These are phyloP conservation scores for Pseudopyricularia cyperi DNA, from an alignment of 2,329 filamentous ascomycete species.

Conservation along the genomic window DNA sequence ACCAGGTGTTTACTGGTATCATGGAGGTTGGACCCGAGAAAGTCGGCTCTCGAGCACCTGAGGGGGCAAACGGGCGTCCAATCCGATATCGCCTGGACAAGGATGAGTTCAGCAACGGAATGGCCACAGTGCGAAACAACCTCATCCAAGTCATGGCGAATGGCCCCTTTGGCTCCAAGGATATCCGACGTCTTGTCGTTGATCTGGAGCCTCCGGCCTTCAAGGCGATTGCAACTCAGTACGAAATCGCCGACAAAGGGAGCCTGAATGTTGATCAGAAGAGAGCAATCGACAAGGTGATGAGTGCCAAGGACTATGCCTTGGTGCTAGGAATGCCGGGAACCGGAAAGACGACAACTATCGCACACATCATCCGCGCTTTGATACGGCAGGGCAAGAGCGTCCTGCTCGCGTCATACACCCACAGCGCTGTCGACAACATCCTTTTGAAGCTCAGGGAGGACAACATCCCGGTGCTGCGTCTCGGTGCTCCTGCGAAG, in stretches of 20 bases:
- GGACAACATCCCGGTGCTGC: conserved; percentile 60
- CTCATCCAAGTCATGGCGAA: conserved; percentile 85
- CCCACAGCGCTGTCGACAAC: conserved; percentile 95
- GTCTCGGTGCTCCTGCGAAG: conserved; percentile 76
- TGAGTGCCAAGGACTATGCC: conserved; percentile 90
- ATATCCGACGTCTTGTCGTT: conserved; percentile 69
- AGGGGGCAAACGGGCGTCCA: conserved; percentile 31
- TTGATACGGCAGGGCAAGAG: conserved; percentile 83
- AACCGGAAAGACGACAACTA: conserved; percentile 96
- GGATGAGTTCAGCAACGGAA: conserved; percentile 96
- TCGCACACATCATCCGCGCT: conserved; percentile 90
- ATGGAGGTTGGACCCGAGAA: conserved; percentile 62
- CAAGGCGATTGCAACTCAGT: conserved; percentile 50
- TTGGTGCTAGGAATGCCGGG: conserved; percentile 98
- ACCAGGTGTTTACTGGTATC: conserved; percentile 81
- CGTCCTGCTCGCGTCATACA: conserved; percentile 87
- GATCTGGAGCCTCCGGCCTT: conserved; percentile 65
- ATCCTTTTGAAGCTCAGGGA: conserved; percentile 83
- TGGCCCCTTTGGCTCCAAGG: conserved; percentile 52
- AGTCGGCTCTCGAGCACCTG: neutral
- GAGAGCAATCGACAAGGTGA: conserved; percentile 81
- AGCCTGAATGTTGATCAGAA: conserved; percentile 79
- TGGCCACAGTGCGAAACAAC: conserved; percentile 91
- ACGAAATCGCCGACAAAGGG: conserved; percentile 46
- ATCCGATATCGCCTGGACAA: conserved; percentile 81